Evolutionary conservation across 495 filamentous ascomycete species (phyloP).

Genomic region (Lasiosphaeris hirsuta): DNA sequence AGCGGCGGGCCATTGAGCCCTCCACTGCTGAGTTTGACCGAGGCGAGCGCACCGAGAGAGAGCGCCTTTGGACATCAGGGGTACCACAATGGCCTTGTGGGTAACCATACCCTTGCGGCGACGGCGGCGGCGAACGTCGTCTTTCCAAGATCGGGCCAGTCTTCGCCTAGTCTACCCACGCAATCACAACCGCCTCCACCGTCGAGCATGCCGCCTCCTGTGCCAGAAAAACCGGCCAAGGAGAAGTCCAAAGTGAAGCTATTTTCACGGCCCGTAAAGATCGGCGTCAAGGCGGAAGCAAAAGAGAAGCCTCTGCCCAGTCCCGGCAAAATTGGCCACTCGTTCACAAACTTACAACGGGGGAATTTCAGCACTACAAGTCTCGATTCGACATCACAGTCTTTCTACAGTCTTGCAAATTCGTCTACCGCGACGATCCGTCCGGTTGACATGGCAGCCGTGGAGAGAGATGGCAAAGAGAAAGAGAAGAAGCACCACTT

Average conservation of each 20-base stretch:
- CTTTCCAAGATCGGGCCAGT: conserved; percentile 64
- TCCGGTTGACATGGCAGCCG: conserved; percentile 38
- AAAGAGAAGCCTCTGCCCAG: conserved; percentile 73
- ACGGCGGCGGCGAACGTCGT: conserved; percentile 81
- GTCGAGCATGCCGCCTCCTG: conserved; percentile 31
- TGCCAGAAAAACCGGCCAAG: conserved; percentile 64
- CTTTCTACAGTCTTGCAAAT: conserved; percentile 80
- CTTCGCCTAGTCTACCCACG: conserved; percentile 47
- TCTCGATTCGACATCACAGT: conserved; percentile 66
- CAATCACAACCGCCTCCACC: conserved; percentile 24
- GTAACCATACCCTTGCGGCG: conserved; percentile 65
- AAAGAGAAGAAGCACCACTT: conserved; percentile 81
- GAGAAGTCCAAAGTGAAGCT: conserved; percentile 66
- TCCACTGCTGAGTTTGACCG: conserved; percentile 53
- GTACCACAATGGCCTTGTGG: conserved; percentile 65
- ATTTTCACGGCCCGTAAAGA: conserved; percentile 10
- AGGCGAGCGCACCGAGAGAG: conserved; percentile 54
- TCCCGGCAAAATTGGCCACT: conserved; percentile 70
- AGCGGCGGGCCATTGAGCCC: conserved; percentile 53
- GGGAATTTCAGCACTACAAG: conserved; percentile 75
- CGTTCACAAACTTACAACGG: conserved; percentile 58
- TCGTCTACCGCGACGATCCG: conserved; percentile 77
- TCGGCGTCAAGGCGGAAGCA: conserved; percentile 61
- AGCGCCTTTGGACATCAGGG: conserved; percentile 49
- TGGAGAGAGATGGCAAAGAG: conserved; percentile 47